Conservation (phyloP, 2,329 filamentous ascomycete genomes). For the Xylaria sp. region DNA sequence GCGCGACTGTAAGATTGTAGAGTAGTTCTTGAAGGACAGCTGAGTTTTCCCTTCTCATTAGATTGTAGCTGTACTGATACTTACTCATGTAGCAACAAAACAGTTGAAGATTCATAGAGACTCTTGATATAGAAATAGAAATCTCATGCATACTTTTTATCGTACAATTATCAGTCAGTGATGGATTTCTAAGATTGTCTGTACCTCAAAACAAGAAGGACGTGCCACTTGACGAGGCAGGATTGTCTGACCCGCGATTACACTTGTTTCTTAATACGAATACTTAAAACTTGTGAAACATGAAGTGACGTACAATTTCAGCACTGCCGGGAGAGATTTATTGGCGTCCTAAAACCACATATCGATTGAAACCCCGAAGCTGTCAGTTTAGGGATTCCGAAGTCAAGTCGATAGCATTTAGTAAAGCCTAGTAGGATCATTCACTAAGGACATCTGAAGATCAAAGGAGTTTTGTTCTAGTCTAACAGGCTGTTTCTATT, state of each 20-base stretch:
- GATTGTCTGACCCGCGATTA: too few relatives aligned
- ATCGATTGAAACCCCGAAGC: neutral
- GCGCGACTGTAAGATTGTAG: neutral
- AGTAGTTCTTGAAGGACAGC: neutral
- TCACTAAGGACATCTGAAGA: neutral
- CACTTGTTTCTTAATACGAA: too few relatives aligned
- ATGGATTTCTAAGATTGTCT: too few relatives aligned
- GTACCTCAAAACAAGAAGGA: too few relatives aligned
- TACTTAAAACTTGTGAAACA: too few relatives aligned
- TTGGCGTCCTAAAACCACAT: neutral
- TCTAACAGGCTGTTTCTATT: conserved; percentile 6
- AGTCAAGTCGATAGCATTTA: neutral
- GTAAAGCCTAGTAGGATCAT: neutral
- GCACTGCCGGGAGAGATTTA: neutral
- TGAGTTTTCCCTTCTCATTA: neutral
- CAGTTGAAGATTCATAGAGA: too few relatives aligned
- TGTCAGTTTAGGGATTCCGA: neutral
- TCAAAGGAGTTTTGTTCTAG: conserved; percentile 7
- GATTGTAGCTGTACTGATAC: too few relatives aligned
- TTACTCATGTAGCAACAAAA: too few relatives aligned
- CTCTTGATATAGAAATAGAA: too few relatives aligned
- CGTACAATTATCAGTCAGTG: neutral
- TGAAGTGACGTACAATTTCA: neutral
- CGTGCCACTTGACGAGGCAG: too few relatives aligned
- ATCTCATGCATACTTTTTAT: too few relatives aligned